Base-by-base conservation (phyloP, 2,329 filamentous ascomycete species). In the Penicillium capsulatum region DNA sequence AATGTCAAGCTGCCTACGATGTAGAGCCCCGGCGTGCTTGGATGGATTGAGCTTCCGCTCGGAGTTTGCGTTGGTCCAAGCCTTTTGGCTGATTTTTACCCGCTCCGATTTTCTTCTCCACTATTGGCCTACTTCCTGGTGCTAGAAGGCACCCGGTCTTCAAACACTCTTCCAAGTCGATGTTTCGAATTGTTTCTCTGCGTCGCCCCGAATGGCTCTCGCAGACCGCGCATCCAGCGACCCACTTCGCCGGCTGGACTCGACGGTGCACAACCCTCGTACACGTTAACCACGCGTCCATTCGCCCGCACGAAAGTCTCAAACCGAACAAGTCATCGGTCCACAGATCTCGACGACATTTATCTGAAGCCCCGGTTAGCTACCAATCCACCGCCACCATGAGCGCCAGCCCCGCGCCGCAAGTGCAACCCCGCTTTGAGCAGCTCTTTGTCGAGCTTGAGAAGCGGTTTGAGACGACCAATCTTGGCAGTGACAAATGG, bases 401-500 rank as follows among this genome's bases (percentile, higher is more conserved):
- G 50, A 43, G 40, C 16, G 22, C 41, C 14, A 28, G 38, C 30
- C 17, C 49, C 32, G 30, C 45, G 13, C 24, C 51, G 20, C 34
- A 49, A 39, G 29, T 59, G 24, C 45, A 59, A 26, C 54, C 58
- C 48, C 48, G 48, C 46, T 60, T 55, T 46, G 31, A 40, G 8
- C 34, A 54, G 29, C 58, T 62, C 34, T 62, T 62, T 51, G 42
- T 53, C 26, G 41, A 52, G 36, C 45, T 62, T 8, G 54, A 61
- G 41, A 40, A 55, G 37, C 54, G 50, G 39, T 59, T 62, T 50
- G 45, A 52, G 24, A 37, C 51, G 4, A 57, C 57, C 17, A 47
- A 29, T 29, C 44, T 61, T 22, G 50, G 50, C 29, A 27, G 22
- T 24, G 53, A 59, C 20, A 61, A 59, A 51, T 63, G 60, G 59